Evolutionary conservation across 441 rosid genomes (phyloP), one percentile per base, ranked within the genome.

Genomic region (Jatropha podagrica): DNA sequence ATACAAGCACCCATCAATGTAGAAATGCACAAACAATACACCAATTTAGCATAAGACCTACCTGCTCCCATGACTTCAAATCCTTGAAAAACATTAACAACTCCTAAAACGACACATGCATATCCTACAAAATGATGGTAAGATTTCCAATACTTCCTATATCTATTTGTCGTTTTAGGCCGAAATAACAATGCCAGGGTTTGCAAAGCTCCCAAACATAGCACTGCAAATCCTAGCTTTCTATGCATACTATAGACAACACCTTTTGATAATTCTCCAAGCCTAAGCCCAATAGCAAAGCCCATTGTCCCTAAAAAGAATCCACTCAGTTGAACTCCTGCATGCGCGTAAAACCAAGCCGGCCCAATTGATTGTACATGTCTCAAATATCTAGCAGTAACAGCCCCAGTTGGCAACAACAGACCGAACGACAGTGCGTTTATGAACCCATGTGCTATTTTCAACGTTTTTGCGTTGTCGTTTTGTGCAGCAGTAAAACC

Each of bases 41-140:
- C 88, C 17, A 93, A 78, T 80, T 92, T 93, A 0, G 89, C 92
- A 10, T 83, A 91, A 0, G 99, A 95, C 48, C 90, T 76, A 59
- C 91, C 82, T 63, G 84, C 89, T 38, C 93, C 96, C 88, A 95
- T 88, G 3, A 92, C 98, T 49, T 93, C 95, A 20, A 93, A 92
- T 38, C 99, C 99, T 69, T 95, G 95, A 66, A 93, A 92, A 68
- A 95, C 98, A 81, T 95, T 93, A 80, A 95, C 98, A 18, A 95
- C 90, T 1, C 99, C 98, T 27, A 92, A 48, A 64, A 95, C 97
- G 55, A 95, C 97, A 17, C 99, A 92, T 8, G 86, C 88, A 32
- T 95, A 92, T 81, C 99, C 98, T 0, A 95, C 98, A 77, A 93
- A 89, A 83, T 95, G 98, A 84, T 95, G 97, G 84, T 95, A 93